A percentile compares a stretch with the other conserved stretches of the same genome.
phyloP scores from a whole-genome alignment of 352 stramenopile genomes.

The Blastocystis sp. region DNA sequence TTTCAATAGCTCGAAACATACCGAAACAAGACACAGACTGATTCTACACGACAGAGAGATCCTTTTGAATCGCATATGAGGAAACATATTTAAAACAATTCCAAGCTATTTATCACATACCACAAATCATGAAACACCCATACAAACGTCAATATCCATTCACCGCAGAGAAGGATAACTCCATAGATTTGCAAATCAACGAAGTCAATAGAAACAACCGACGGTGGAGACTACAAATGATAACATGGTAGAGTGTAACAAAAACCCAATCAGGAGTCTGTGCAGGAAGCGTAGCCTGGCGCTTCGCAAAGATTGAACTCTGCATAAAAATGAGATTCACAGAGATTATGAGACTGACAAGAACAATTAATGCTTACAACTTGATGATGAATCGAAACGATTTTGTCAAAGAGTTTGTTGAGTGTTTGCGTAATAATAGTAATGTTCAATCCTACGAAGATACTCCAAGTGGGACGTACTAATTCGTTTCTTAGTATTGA shows the following conservation, averaged over 20 bases:
- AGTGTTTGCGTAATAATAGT: constrained; percentile 20
- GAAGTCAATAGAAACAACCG: background rate
- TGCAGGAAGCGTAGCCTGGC: constrained; percentile 11
- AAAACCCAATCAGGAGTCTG: constrained; percentile 50
- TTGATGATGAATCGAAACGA: constrained; percentile 14
- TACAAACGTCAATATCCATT: constrained; percentile 48
- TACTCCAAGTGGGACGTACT: constrained; percentile 12
- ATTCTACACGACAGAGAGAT: constrained; percentile 39
- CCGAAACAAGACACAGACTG: constrained; percentile 29
- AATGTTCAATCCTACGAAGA: background rate
- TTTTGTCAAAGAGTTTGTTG: constrained; percentile 9
- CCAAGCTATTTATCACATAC: constrained; percentile 7
- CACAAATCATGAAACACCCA: background rate
- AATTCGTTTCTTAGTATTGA: background rate
- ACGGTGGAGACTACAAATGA: constrained; percentile 24
- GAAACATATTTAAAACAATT: constrained; percentile 42
- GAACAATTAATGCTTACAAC: background rate
- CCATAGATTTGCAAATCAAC: constrained; percentile 44
- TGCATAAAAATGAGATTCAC: background rate
- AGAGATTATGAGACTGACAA: background rate
- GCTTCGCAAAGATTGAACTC: constrained; percentile 23
- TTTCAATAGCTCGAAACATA: constrained; percentile 39
- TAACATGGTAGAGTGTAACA: background rate
- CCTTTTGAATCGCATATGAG: constrained; percentile 30
- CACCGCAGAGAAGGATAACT: constrained; percentile 22